Evolutionary conservation across 495 filamentous ascomycete genomes (phyloP), one percentile per base, ranked within the genome.

Genomic region (Hypomontagnella monticulosa): DNA sequence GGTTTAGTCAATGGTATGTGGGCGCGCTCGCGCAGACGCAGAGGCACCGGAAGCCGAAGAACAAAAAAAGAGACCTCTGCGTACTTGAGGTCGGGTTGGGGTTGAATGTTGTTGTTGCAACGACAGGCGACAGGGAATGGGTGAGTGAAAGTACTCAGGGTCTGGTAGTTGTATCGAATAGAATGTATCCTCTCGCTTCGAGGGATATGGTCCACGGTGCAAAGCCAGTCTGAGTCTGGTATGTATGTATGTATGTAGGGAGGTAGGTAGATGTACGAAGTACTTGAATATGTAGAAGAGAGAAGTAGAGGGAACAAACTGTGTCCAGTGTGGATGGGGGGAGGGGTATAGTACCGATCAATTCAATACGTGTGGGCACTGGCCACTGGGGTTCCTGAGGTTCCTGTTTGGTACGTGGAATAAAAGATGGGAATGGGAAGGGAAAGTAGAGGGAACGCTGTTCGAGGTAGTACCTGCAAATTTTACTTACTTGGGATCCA

Each of bases 281-380:
- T 68, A 68, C 65, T 41, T 68, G 44, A 42, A 19, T 37, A n/a
- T 23, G 36, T 55, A 47, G 58, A 68, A 55, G 43, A 54, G 55
- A 57, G 54, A 68, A 40, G 65, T 68, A 68, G 65, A 68, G 59
- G 65, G 65, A 63, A 63, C 65, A 63, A 68, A 68, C 53, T 63
- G 55, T 62, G n/a, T n/a, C n/a, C n/a, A n/a, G n/a, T n/a, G 65
- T 57, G 59, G 65, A 59, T 54, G 32, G 49, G 65, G 59, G 59
- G 44, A 59, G 65, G 65, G 65, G 23, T 27, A 27, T 27, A 27
- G 23, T 27, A 27, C 23, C 23, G 23, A 6, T 27, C 23, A 27
- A 27, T 27, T 27, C 23, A 6, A 27, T 6, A 6, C 3, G 23
- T 27, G 23, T 6, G 6, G n/a, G n/a, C n/a, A n/a, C n/a, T n/a